Evolutionary conservation across 345 rosid species (phyloP), one percentile per base, ranked within the genome.

Genomic region (Populus tremula): DNA sequence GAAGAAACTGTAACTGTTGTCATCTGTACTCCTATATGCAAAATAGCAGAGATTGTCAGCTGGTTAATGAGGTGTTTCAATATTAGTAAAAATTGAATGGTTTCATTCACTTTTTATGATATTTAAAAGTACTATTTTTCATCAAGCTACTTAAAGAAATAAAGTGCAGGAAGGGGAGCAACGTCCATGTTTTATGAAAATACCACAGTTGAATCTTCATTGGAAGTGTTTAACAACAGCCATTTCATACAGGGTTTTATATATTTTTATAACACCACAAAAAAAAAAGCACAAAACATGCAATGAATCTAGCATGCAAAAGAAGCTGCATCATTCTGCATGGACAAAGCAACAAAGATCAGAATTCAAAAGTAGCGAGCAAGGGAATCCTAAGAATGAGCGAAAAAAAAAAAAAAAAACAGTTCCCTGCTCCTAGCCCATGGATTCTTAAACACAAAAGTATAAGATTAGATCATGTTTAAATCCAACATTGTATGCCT

Each of bases 1-100:
- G 89, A 71, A 61, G 90, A 81, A 10, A 87, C 35, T 49, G 81
- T 81, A 38, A 81, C 78, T 0, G 91, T 84, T 36, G 96, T 68
- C 98, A 91, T 93, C 71, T 72, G 82, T 67, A 18, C 56, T 49
- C 81, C 83, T 69, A 74, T 69, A 80, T 39, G 41, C 41, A 71
- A 72, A 73, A 61, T 8, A 81, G 21, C 53, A 78, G 27, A 47
- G 77, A 62, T 27, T 33, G 10, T 66, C 36, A 66, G 39, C 35
- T n/a, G 25, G 62, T 53, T 39, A 9, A 7, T 1, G 0, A 39
- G 21, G 17, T 41, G 14, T 23, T 41, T 56, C 50, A 21, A 41
- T 14, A 56, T 38, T 7, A 11, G 13, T 13, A 20, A 47, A 35
- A 53, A 9, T 12, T 65, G 18, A 38, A 25, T 18, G 9, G 38